Conservation (phyloP, 257 asterid species). For the Plantago elongata region DNA sequence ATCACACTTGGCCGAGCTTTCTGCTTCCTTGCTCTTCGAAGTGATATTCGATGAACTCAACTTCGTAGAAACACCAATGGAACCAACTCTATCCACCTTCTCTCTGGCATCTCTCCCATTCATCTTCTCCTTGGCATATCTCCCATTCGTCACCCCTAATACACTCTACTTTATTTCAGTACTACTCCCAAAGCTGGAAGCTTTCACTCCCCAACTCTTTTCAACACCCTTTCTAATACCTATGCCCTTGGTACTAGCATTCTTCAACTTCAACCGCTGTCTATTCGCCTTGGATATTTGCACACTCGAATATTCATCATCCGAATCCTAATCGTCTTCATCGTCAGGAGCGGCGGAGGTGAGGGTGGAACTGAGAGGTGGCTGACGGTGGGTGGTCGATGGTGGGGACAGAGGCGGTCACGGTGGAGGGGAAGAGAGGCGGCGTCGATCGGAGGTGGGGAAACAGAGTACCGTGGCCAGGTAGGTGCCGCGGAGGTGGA, state of each 20-base stretch:
- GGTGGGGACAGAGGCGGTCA: no score
- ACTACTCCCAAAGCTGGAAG: conserved; percentile 27
- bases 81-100: no score
- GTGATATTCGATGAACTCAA: no score
- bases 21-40: no score
- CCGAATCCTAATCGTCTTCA: conserved; percentile 41
- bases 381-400: no score
- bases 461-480: no score
- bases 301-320: conserved; percentile 46
- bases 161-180: conserved; percentile 26
- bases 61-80: no score
- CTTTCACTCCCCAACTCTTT: conserved; percentile 25
- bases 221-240: conserved; percentile 37
- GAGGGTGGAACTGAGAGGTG: no score
- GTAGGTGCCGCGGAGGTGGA: no score
- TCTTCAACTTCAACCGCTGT: conserved; percentile 41
- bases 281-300: conserved; percentile 47
- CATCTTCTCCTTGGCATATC: conserved; percentile 24
- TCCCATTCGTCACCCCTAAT: conserved; percentile 29
- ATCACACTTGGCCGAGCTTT: no score
- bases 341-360: conserved; percentile 11
- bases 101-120: conserved; percentile 25
- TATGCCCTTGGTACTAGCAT: conserved; percentile 31
- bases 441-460: no score
- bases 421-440: no score